These are phyloP conservation scores for Eutypella sp. DNA, from an alignment of 2,329 filamentous ascomycete genomes.

Conservation along the genomic window DNA sequence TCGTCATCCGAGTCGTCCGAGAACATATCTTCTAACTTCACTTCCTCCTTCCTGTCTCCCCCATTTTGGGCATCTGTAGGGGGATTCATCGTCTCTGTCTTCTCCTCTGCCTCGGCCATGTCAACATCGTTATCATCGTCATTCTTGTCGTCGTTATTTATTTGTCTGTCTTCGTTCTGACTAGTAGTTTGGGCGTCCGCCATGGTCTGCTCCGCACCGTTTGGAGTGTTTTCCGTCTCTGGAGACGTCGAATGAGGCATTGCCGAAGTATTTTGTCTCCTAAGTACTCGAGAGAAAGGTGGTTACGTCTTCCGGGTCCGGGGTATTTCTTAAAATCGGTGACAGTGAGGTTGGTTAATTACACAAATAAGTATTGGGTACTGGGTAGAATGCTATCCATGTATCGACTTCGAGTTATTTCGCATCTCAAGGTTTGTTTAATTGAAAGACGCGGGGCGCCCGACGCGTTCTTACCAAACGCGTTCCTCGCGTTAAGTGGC, in stretches of 20 bases:
- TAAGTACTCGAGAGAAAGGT: no score
- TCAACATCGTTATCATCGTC: conserved; percentile 38
- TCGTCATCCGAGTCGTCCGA: conserved; percentile 58
- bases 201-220: conserved; percentile 31
- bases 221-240: conserved; percentile 22
- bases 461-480: no score
- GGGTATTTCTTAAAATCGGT: no score
- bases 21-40: conserved; percentile 56
- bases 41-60: conserved; percentile 35
- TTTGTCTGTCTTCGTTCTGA: conserved; percentile 22
- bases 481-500: no score
- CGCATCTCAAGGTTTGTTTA: no score
- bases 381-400: no score
- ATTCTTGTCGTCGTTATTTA: conserved; percentile 21
- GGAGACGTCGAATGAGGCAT: conserved; percentile 44
- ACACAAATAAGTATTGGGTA: no score
- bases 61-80: background rate
- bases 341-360: no score
- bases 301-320: no score
- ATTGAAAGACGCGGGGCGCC: no score
- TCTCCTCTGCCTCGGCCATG: conserved; percentile 33
- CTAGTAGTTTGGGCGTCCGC: conserved; percentile 21
- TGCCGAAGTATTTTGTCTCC: background rate
- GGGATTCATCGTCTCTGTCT: background rate
- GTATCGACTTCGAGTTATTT: no score